phyloP scores from a whole-genome alignment of 805 yeast genomes.

The Candida pini region DNA sequence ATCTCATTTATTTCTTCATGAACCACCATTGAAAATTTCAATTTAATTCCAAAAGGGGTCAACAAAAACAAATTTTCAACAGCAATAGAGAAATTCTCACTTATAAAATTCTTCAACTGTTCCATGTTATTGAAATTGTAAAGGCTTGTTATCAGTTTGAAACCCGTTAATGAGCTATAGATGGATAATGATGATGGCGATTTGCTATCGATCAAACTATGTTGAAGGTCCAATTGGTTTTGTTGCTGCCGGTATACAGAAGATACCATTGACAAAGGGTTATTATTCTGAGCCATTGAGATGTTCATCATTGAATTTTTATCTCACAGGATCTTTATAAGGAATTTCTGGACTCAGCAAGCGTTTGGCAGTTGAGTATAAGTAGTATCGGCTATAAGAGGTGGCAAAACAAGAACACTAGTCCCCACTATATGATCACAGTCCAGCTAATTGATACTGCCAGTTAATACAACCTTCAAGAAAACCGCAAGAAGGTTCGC shows the following conservation, averaged over 20 bases:
- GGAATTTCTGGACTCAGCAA: no score
- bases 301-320: slow-evolving; percentile 14
- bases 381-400: not conserved
- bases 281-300: slow-evolving; percentile 14
- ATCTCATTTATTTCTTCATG: slow-evolving; percentile 47
- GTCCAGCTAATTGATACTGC: no score
- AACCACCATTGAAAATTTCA: slow-evolving; percentile 45
- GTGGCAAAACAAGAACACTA: no score
- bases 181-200: slow-evolving; percentile 22
- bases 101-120: slow-evolving; percentile 36
- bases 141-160: slow-evolving; percentile 29
- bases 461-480: no score
- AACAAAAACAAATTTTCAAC: slow-evolving; percentile 41
- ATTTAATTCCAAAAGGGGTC: slow-evolving; percentile 60
- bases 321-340: no score
- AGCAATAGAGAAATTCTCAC: slow-evolving; percentile 37
- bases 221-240: slow-evolving; percentile 1
- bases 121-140: slow-evolving; percentile 36
- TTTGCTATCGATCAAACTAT: slow-evolving; percentile 7
- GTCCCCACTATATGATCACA: no score
- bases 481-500: no score
- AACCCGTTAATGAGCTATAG: slow-evolving; percentile 43
- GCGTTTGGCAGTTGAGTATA: no score
- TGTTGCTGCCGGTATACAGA: slow-evolving; percentile 16
- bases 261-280: slow-evolving; percentile 26